Evolutionary conservation across 2,329 filamentous ascomycete genomes (phyloP).

Genomic region (Aspergillus pseudotamarii): DNA sequence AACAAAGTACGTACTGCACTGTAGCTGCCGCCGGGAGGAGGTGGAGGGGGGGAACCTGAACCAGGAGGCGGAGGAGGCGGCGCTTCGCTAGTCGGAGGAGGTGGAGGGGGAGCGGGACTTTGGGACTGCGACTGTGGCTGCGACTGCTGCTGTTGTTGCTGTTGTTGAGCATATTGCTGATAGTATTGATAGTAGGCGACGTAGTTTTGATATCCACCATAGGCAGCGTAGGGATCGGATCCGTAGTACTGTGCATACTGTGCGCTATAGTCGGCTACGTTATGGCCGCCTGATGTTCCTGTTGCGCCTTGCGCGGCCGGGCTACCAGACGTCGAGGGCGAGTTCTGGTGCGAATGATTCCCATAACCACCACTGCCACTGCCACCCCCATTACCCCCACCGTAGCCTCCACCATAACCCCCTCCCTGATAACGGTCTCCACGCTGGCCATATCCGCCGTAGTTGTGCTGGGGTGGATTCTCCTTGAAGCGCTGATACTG

Average conservation of each 20-base stretch:
- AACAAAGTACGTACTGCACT: constrained; percentile 56
- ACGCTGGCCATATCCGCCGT: constrained; percentile 61
- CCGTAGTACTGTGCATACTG: constrained; percentile 84
- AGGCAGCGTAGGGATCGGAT: constrained; percentile 83
- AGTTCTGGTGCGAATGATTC: constrained; percentile 40
- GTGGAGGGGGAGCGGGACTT: constrained; percentile 57
- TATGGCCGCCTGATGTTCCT: constrained; percentile 24
- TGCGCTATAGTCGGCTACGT: constrained; percentile 69
- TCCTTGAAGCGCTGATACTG: constrained; percentile 92
- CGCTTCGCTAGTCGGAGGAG: constrained; percentile 57
- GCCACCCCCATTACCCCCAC: constrained; percentile 33
- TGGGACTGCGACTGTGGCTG: constrained; percentile 35
- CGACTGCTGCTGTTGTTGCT: constrained; percentile 49
- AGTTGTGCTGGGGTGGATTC: constrained; percentile 68
- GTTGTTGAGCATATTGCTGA: constrained; percentile 62
- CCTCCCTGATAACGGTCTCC: constrained; percentile 49
- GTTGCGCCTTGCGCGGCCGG: constrained; percentile 48
- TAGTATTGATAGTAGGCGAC: constrained; percentile 68
- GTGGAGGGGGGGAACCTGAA: constrained; percentile 61
- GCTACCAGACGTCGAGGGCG: constrained; percentile 48
- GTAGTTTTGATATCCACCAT: constrained; percentile 82
- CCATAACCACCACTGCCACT: constrained; percentile 34
- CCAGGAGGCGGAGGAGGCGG: constrained; percentile 64
- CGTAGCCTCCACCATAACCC: constrained; percentile 43
- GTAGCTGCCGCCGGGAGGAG: constrained; percentile 61